phyloP scores from a whole-genome alignment of 495 filamentous ascomycete genomes.

The Neurospora sp. region DNA sequence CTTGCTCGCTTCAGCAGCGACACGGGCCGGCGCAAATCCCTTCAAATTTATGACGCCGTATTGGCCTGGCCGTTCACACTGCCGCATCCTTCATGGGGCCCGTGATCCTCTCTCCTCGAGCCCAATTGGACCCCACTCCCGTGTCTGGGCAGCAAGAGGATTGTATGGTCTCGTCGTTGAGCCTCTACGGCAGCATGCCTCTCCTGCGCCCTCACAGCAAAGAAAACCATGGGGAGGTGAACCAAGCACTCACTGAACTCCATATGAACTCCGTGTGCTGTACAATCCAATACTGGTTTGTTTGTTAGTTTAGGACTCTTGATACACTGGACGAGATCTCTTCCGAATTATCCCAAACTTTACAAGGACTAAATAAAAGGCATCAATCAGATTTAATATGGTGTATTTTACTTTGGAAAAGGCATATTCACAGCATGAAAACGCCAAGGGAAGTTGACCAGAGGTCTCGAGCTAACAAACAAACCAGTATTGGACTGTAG shows the following conservation, averaged over 20 bases:
- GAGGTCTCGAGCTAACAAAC: no score
- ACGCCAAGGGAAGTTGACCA: no score
- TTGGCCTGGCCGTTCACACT: background rate
- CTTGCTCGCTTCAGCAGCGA: background rate
- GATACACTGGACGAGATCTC: no score
- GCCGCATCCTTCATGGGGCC: background rate
- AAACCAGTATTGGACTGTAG: background rate
- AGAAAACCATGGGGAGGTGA: background rate
- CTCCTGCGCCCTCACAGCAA: background rate
- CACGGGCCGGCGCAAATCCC: background rate
- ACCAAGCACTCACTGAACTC: background rate
- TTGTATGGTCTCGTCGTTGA: background rate
- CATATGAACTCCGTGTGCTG: background rate
- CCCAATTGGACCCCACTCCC: background rate
- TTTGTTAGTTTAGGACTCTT: no score
- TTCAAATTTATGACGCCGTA: background rate
- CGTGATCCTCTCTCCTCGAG: background rate
- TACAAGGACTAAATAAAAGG: no score
- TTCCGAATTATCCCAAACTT: no score
- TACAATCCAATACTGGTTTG: no score
- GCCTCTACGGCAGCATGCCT: background rate
- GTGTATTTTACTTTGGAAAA: no score
- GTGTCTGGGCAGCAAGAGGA: background rate
- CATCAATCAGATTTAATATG: no score
- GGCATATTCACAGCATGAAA: no score